Conservation (phyloP, 805 yeast genomes). For the Candida ipomoeae region DNA sequence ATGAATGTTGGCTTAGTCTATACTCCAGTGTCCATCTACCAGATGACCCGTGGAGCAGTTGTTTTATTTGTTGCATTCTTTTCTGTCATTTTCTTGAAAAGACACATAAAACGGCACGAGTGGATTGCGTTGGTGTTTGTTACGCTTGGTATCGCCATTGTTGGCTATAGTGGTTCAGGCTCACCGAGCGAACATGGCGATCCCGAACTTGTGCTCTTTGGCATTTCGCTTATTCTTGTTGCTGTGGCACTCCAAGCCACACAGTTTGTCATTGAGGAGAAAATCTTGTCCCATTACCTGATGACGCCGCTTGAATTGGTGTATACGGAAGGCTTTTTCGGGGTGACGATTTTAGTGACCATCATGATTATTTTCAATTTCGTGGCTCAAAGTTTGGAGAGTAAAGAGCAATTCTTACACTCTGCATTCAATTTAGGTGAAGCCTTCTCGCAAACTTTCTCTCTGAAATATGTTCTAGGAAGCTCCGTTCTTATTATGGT, state of each 20-base stretch:
- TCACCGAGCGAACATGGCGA: conserved; percentile 16
- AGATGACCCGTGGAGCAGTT: conserved; percentile 79
- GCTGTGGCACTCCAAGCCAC: conserved; percentile 70
- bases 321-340: conserved; percentile 72
- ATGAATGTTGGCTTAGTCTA: conserved; percentile 71
- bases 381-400: conserved; percentile 31
- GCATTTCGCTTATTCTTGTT: conserved; percentile 52
- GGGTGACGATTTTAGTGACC: conserved; percentile 42
- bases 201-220: conserved; percentile 40
- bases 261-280: conserved; percentile 78
- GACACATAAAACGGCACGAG: conserved; percentile 54
- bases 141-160: conserved; percentile 63
- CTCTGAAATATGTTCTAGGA: conserved; percentile 39
- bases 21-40: conserved; percentile 76
- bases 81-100: conserved; percentile 58
- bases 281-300: conserved; percentile 48
- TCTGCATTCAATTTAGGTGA: conserved; percentile 56
- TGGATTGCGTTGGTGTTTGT: conserved; percentile 68
- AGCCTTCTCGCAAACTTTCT: conserved; percentile 47
- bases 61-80: conserved; percentile 72
- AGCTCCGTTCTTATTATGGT: conserved; percentile 65
- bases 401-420: conserved; percentile 33
- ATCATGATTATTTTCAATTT: conserved; percentile 44
- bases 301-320: conserved; percentile 63
- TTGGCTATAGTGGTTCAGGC: conserved; percentile 64